phyloP scores from a whole-genome alignment of 352 stramenopile species.

The Pythium aphanidermatum region DNA sequence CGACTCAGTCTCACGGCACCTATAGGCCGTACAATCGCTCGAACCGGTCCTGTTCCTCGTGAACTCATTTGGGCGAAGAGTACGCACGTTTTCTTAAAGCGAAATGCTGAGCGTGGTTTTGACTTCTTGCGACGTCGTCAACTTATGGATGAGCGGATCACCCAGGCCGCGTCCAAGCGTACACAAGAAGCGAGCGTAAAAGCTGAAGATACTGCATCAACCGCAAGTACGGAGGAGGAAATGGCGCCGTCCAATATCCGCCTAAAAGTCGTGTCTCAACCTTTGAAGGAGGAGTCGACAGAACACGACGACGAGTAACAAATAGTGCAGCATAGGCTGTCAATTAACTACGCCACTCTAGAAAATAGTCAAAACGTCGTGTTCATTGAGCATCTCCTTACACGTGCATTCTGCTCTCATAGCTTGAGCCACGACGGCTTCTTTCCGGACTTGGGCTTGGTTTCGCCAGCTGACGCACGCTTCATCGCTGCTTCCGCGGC shows the following conservation, averaged over 20 bases:
- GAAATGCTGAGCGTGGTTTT: conserved; percentile 55
- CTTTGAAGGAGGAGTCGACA: neutral
- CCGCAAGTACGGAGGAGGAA: conserved; percentile 19
- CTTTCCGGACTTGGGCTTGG: conserved; percentile 36
- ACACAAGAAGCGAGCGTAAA: conserved; percentile 16
- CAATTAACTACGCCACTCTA: conserved; percentile 19
- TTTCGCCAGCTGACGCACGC: conserved; percentile 16
- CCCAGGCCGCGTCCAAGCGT: conserved; percentile 5
- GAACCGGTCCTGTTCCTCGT: conserved; percentile 41
- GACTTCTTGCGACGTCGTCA: conserved; percentile 71
- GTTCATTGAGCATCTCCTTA: neutral
- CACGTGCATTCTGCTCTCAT: conserved; percentile 17
- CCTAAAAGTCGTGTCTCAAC: conserved; percentile 14
- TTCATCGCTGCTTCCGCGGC: conserved; percentile 21
- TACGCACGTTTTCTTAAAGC: conserved; percentile 46
- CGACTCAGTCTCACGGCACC: conserved; percentile 61
- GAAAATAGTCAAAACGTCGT: conserved; percentile 3
- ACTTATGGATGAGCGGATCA: conserved; percentile 35
- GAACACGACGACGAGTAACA: conserved; percentile 2
- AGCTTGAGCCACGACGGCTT: conserved; percentile 78
- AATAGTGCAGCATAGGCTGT: too few species aligned
- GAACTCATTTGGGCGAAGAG: conserved; percentile 57
- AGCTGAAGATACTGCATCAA: conserved; percentile 16
- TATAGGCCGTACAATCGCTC: conserved; percentile 48
- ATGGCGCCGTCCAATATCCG: conserved; percentile 1